Base-by-base conservation (phyloP, 1,284 basidiomycete genomes). In the Pseudozyma pruni region DNA sequence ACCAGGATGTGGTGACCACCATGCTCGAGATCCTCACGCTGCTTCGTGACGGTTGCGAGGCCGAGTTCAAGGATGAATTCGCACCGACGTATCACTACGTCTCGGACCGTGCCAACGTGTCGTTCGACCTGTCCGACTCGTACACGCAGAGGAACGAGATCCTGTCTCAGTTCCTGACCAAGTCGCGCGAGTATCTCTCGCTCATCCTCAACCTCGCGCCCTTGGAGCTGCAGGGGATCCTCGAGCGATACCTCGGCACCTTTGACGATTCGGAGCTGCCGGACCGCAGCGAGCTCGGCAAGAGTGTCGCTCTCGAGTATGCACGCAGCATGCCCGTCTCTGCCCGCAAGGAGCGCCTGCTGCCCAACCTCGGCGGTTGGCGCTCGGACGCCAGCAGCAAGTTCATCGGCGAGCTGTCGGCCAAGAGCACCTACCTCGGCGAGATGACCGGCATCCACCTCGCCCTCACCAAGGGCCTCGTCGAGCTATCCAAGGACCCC, bases 41-140 rank as follows among this genome's bases (percentile, higher is more conserved):
- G 13, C 85, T 98, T 69, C 88, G 94, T 53, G 87, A 89, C 48
- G 89, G 91, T 1, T 94, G 93, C 80, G 93, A 98, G 83, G 90
- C 92, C 62, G 93, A 97, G 84, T 93, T 89, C 79, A 86, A 88
- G 10, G 93, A 97, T 83, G 95, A 98, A 91, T 96, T 92, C 82
- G 93, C 94, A 59, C 93, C 95, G 1, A 84, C 87, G 23, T 93
- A 92, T 81, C 88, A 90, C 70, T 97, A 91, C 83, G 85, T 86
- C 58, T 98, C 95, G 1, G 88, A 90, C 44, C 87, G 90, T 74
- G 88, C 67, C 48, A 87, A 86, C 39, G 87, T 98, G 71, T 89
- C 87, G 14, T 85, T 98, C 33, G 88, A 92, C 63, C 85, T 98
- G 20, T 90, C 91, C 5, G 96, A 98, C 81, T 90, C 90, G 81